Base-by-base conservation (phyloP, 352 stramenopile genomes). In the Globisporangium spinosum region DNA sequence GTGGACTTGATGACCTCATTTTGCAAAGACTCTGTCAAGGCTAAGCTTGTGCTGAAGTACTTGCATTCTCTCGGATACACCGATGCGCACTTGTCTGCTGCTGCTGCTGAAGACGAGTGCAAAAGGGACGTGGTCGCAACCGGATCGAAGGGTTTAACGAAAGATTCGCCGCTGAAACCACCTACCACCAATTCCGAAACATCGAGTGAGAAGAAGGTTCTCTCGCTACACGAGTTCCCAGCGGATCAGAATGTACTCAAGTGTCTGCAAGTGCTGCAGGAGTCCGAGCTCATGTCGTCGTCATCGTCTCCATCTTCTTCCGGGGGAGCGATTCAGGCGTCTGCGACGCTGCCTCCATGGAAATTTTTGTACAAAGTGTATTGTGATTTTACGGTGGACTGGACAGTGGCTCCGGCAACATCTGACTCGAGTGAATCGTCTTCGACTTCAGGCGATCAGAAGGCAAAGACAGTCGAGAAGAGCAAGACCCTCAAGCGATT, bases 191-290 rank as follows among this genome's bases (percentile, higher is more conserved):
- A 47, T 51, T 57, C 32, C 29, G 15, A 40, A 65, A 3, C 20
- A 27, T 29, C 59, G 17, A 13, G 8, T 20, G 17, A 29, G 1
- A 40, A 58, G 38, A 51, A 58, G 10, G 49, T 68, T 43, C 62
- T 78, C 17, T 29, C 73, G 25, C 62, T 89, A 38, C 67, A 64
- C 23, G 70, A 74, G 15, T 93, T 93, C 56, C 61, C 79, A 53
- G 70, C 83, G 4, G 87, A 95, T 43, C 79, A 91, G 29, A 93
- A 89, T 68, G 77, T 95, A 56, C 71, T 95, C 23, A 91, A 89
- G 63, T 95, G 87, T 67, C 59, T 95, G 15, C 70, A 89, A n/a
- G 75, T 80, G 7, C 40, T 94, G 25, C 76, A 81, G 4, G 71
- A 73, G 54, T 64, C 76, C 1, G 53, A 73, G 23, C 3, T 22